phyloP scores from a whole-genome alignment of 176 grass and related monocot genomes.

The Musa schizocarpa region DNA sequence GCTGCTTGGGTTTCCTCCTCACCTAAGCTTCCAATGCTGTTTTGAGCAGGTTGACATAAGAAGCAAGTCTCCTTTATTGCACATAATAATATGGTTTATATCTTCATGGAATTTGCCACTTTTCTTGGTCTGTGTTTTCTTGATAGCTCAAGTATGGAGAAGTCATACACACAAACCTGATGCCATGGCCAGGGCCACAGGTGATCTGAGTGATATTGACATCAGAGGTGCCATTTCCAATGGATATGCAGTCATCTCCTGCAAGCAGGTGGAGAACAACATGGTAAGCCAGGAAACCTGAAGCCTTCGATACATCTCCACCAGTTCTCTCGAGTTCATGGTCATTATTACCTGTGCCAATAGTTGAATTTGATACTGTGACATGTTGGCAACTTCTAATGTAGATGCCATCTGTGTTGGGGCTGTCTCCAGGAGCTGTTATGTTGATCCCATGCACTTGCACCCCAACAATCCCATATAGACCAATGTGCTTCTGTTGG shows the following conservation, averaged over 20 bases:
- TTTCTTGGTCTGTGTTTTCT: too few species aligned
- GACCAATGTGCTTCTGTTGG: not conserved
- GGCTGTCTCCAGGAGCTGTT: not conserved
- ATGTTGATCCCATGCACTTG: not conserved
- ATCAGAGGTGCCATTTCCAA: not conserved
- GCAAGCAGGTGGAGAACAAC: not conserved
- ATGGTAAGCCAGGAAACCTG: too few species aligned
- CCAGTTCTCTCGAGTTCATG: not conserved
- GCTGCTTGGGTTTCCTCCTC: not conserved
- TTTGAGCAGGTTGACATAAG: not conserved
- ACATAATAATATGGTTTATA: too few species aligned
- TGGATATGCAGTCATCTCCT: slow-evolving; percentile 7
- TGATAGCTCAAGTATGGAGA: not conserved
- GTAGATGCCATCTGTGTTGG: slow-evolving; percentile 1
- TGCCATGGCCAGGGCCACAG: not conserved
- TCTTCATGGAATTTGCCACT: too few species aligned
- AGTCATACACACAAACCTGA: not conserved
- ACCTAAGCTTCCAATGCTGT: slow-evolving; percentile 1
- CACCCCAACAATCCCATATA: not conserved
- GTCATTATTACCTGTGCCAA: not conserved
- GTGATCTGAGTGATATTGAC: not conserved
- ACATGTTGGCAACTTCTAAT: not conserved
- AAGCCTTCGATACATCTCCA: not conserved
- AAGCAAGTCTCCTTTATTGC: too few species aligned
- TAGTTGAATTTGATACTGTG: not conserved